These are phyloP conservation scores for Boletellus sp. DNA, from an alignment of 768 basidiomycete genomes.

Conservation along the genomic window DNA sequence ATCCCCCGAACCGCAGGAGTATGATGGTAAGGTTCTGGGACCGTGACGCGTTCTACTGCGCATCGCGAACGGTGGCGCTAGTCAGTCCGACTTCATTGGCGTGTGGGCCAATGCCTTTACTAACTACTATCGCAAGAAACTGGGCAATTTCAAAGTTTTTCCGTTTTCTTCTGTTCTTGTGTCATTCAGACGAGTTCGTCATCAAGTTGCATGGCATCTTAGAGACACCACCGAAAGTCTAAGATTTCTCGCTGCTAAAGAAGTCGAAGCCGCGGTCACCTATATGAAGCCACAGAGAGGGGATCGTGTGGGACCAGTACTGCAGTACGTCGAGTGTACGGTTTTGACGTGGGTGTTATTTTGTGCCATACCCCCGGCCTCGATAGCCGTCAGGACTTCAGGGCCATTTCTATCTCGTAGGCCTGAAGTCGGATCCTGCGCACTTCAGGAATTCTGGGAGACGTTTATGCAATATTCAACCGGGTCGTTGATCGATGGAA, in stretches of 20 bases:
- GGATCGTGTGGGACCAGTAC: slow-evolving; percentile 30
- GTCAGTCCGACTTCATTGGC: slow-evolving; percentile 47
- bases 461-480: slow-evolving; percentile 42
- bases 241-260: slow-evolving; percentile 36
- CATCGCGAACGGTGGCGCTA: slow-evolving; percentile 49
- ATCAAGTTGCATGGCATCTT: slow-evolving; percentile 53
- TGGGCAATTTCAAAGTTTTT: slow-evolving; percentile 27
- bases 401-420: slow-evolving; percentile 53
- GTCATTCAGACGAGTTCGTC: not conserved
- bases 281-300: slow-evolving; percentile 49
- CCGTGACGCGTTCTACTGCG: slow-evolving; percentile 37
- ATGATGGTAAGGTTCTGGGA: slow-evolving; percentile 41
- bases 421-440: slow-evolving; percentile 47
- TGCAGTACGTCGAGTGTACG: slow-evolving; percentile 38
- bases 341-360: slow-evolving; percentile 39
- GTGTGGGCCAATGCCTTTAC: slow-evolving; percentile 49
- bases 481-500: slow-evolving; percentile 46
- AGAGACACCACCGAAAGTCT: slow-evolving; percentile 55
- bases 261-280: slow-evolving; percentile 49
- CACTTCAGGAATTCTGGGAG: slow-evolving; percentile 31
- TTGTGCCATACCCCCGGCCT: not conserved
- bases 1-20: slow-evolving; percentile 24
- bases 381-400: slow-evolving; percentile 12
- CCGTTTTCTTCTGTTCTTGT: slow-evolving; percentile 26
- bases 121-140: slow-evolving; percentile 19